phyloP scores from a whole-genome alignment of 345 rosid species.

The Linum trigynum region DNA sequence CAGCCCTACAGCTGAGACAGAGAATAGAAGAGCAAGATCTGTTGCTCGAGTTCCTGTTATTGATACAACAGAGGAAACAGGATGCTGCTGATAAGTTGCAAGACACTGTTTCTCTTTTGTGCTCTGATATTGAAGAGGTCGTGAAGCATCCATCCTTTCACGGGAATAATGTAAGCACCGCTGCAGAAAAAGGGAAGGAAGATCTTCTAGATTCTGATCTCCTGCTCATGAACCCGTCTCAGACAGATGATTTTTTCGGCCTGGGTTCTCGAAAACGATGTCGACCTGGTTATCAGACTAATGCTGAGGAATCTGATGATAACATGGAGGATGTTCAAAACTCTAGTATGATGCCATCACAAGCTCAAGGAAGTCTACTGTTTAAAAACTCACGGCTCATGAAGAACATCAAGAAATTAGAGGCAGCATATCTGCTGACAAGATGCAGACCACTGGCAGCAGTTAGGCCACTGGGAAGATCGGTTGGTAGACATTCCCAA shows the following conservation, averaged over 20 bases:
- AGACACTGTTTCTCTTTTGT: conserved; percentile 57
- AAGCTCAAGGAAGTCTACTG: conserved; percentile 47
- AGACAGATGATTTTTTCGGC: conserved; percentile 41
- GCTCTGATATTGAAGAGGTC: conserved; percentile 78
- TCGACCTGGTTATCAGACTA: conserved; percentile 34
- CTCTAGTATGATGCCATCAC: conserved; percentile 28
- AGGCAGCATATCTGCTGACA: conserved; percentile 74
- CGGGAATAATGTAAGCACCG: conserved; percentile 41
- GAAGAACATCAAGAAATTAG: conserved; percentile 86
- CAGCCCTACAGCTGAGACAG: conserved; percentile 65
- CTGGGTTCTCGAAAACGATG: conserved; percentile 61
- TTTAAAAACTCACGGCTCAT: conserved; percentile 60
- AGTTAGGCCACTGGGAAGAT: conserved; percentile 39
- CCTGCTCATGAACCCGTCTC: conserved; percentile 28
- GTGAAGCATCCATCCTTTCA: conserved; percentile 42
- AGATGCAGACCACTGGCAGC: conserved; percentile 37
- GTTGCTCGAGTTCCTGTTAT: conserved; percentile 74
- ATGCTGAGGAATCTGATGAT: conserved; percentile 39
- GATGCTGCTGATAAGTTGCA: conserved; percentile 66
- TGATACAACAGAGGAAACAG: conserved; percentile 61
- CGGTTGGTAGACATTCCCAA: conserved; percentile 41
- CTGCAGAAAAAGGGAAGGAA: conserved; percentile 34
- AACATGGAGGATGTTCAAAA: conserved; percentile 32
- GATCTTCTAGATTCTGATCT: conserved; percentile 35
- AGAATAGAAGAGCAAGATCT: conserved; percentile 76